Evolutionary conservation across 192 early-diverging fungal genomes (phyloP).

Genomic region (Backusella luteola): DNA sequence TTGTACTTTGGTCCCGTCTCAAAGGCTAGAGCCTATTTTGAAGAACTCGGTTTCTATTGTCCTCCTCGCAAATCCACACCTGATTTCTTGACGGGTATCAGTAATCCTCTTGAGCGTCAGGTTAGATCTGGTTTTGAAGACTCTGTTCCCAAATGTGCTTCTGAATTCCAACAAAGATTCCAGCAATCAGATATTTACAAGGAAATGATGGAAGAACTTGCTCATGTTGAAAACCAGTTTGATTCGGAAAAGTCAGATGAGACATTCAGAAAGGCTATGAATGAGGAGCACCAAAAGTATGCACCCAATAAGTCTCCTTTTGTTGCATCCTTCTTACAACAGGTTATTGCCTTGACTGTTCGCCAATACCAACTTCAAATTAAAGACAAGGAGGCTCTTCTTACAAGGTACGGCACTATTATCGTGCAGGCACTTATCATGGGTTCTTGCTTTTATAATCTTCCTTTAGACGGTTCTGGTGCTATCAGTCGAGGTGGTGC

Average conservation of each 20-base stretch:
- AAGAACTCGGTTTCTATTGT: constrained; percentile 58
- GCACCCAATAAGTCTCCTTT: constrained; percentile 55
- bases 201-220: constrained; percentile 38
- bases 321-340: constrained; percentile 62
- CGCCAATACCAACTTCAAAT: constrained; percentile 64
- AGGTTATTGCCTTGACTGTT: constrained; percentile 56
- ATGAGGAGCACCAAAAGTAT: constrained; percentile 53
- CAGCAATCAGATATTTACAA: constrained; percentile 40
- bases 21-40: constrained; percentile 62
- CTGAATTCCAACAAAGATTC: constrained; percentile 64
- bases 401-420: constrained; percentile 52
- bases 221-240: constrained; percentile 41
- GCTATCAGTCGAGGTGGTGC: constrained; percentile 80
- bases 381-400: constrained; percentile 49
- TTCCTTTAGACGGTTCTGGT: constrained; percentile 56
- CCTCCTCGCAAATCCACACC: constrained; percentile 66
- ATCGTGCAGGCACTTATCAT: constrained; percentile 66
- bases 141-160: constrained; percentile 51
- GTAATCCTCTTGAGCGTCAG: constrained; percentile 58
- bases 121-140: constrained; percentile 51
- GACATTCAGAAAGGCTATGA: constrained; percentile 46
- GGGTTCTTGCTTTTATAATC: constrained; percentile 64
- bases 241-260: constrained; percentile 17
- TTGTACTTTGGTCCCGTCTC: constrained; percentile 67
- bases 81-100: constrained; percentile 72